Percentiles rank a stretch among this genome's conserved stretches.
These are phyloP conservation scores for Pyrenochaeta sp. DNA, from an alignment of 2,329 filamentous ascomycete genomes.

Conservation along the genomic window DNA sequence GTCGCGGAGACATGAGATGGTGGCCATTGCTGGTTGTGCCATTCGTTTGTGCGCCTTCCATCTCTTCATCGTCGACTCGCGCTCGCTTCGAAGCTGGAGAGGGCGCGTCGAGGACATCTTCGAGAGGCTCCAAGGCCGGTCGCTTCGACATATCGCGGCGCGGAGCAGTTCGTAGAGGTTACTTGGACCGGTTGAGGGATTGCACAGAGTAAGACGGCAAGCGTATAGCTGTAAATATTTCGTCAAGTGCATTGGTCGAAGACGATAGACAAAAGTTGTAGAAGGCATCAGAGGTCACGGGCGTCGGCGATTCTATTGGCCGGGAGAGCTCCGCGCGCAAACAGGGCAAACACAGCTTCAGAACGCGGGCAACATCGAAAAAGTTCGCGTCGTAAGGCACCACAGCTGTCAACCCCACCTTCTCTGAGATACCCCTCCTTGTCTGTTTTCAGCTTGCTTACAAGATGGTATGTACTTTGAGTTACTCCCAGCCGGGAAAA, in stretches of 20 bases:
- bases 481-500: no score
- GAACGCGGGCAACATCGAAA: conserved; percentile 38
- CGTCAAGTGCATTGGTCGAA: background rate
- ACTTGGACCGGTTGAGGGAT: background rate
- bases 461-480: conserved; percentile 42
- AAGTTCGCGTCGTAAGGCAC: conserved; percentile 47
- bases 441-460: conserved; percentile 25
- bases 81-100: conserved; percentile 60
- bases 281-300: conserved; percentile 28
- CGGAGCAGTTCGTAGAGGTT: background rate
- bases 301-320: conserved; percentile 27
- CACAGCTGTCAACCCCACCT: conserved; percentile 36
- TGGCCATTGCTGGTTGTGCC: conserved; percentile 39
- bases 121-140: conserved; percentile 56
- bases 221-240: background rate
- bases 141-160: conserved; percentile 55
- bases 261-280: conserved; percentile 16
- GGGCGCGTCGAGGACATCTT: conserved; percentile 49
- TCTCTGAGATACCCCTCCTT: conserved; percentile 43
- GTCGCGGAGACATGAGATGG: conserved; percentile 39
- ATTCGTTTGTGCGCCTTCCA: conserved; percentile 39
- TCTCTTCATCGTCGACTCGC: conserved; percentile 54
- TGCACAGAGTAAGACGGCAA: background rate
- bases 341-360: conserved; percentile 35
- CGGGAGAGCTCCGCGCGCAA: conserved; percentile 27